A percentile compares a stretch with the other conserved stretches of the same genome.
These are phyloP conservation scores for Exserohilum rostratum DNA, from an alignment of 2,329 filamentous ascomycete species.

Conservation along the genomic window DNA sequence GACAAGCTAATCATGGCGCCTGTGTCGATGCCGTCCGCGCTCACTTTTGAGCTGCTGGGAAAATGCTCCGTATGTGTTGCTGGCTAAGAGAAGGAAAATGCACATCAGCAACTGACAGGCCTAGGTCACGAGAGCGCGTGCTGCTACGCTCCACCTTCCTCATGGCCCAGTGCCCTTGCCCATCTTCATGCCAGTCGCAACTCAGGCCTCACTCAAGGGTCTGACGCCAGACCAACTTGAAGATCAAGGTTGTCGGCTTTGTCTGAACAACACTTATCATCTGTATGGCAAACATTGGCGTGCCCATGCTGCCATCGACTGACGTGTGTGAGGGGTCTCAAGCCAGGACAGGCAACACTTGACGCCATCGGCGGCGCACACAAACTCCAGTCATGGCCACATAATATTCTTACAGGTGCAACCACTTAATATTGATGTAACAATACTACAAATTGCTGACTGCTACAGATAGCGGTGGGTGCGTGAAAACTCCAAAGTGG, in stretches of 20 bases:
- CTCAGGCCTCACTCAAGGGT: slow-evolving; percentile 93
- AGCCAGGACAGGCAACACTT: slow-evolving; percentile 88
- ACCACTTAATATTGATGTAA: too few relatives aligned
- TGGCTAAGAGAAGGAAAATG: not conserved
- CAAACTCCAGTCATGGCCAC: slow-evolving; percentile 90
- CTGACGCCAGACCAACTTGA: slow-evolving; percentile 91
- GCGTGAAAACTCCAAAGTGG: slow-evolving; percentile 35
- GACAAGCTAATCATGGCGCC: slow-evolving; percentile 34
- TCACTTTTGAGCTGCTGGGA: slow-evolving; percentile 47
- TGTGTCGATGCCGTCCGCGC: slow-evolving; percentile 44
- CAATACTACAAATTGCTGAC: slow-evolving; percentile 27
- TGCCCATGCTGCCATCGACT: slow-evolving; percentile 13
- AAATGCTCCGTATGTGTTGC: slow-evolving; percentile 44
- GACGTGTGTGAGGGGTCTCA: slow-evolving; percentile 66
- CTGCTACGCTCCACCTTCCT: slow-evolving; percentile 83
- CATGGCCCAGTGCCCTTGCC: slow-evolving; percentile 91
- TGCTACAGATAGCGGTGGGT: slow-evolving; percentile 55
- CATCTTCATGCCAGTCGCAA: slow-evolving; percentile 98
- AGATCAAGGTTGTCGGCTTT: slow-evolving; percentile 85
- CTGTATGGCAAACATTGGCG: slow-evolving; percentile 53
- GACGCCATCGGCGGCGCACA: slow-evolving; percentile 91
- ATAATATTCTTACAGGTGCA: slow-evolving; percentile 83
- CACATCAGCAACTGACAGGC: slow-evolving; percentile 4
- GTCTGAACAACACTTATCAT: slow-evolving; percentile 98
- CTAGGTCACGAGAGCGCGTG: slow-evolving; percentile 92